Conservation (phyloP, 2,329 filamentous ascomycete species). For the Stagonosporopsis cucurbitacearum region DNA sequence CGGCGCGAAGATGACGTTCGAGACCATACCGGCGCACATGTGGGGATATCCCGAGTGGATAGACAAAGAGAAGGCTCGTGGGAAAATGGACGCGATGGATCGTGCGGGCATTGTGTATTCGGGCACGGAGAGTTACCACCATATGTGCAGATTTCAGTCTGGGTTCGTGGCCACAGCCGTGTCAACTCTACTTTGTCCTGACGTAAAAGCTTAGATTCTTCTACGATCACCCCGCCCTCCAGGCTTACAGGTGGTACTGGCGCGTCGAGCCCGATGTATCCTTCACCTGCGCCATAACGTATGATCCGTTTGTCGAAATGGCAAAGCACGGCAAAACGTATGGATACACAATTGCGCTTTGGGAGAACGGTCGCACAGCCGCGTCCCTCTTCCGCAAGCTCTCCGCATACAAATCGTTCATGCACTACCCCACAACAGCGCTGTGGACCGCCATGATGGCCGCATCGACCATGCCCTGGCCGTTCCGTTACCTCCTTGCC, state of each 20-base stretch:
- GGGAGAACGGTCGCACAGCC: slow-evolving; percentile 88
- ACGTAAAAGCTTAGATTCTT: slow-evolving; percentile 63
- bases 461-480: slow-evolving; percentile 24
- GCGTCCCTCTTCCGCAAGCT: slow-evolving; percentile 57
- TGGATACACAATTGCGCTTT: slow-evolving; percentile 94
- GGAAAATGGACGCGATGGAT: slow-evolving; percentile 79
- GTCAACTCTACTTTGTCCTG: neutral
- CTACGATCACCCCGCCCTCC: slow-evolving; percentile 88
- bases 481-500: slow-evolving; percentile 18
- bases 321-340: slow-evolving; percentile 95
- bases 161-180: slow-evolving; percentile 20
- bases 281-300: slow-evolving; percentile 97
- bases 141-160: slow-evolving; percentile 95
- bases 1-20: slow-evolving; percentile 71
- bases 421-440: slow-evolving; percentile 12
- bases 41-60: slow-evolving; percentile 81
- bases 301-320: slow-evolving; percentile 97
- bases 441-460: slow-evolving; percentile 27
- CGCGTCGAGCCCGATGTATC: slow-evolving; percentile 95
- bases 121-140: slow-evolving; percentile 84
- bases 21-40: slow-evolving; percentile 85
- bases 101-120: slow-evolving; percentile 79
- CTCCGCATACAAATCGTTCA: slow-evolving; percentile 17
- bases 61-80: slow-evolving; percentile 45
- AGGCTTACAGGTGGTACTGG: slow-evolving; percentile 88